Conservation (phyloP, 257 asterid genomes). For the Forsythia suspensa region DNA sequence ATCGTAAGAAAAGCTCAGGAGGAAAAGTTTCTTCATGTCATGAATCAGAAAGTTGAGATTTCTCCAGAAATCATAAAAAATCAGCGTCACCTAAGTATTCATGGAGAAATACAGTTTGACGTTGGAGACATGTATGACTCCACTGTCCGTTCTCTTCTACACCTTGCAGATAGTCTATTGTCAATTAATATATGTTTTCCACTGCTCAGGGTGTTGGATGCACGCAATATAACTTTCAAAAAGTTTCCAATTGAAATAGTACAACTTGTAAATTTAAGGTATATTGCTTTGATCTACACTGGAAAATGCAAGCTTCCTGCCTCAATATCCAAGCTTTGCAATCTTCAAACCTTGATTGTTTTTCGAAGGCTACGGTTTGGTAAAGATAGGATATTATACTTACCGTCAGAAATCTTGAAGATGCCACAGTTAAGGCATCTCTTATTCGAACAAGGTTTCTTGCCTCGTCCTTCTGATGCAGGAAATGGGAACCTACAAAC, state of each 20-base stretch:
- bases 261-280: background rate
- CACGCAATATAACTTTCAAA: background rate
- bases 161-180: background rate
- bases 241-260: background rate
- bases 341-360: background rate
- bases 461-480: background rate
- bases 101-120: background rate
- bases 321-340: background rate
- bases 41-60: background rate
- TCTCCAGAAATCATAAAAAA: background rate
- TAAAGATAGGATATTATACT: background rate
- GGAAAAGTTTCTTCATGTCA: background rate
- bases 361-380: background rate
- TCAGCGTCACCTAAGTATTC: background rate
- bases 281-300: background rate
- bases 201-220: background rate
- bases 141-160: background rate
- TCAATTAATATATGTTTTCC: background rate
- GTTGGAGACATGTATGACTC: background rate
- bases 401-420: background rate
- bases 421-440: background rate
- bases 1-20: background rate
- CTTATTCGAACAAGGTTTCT: background rate
- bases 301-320: background rate
- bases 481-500: background rate